phyloP scores from a whole-genome alignment of 768 basidiomycete species.

The Saitozyma podzolica region DNA sequence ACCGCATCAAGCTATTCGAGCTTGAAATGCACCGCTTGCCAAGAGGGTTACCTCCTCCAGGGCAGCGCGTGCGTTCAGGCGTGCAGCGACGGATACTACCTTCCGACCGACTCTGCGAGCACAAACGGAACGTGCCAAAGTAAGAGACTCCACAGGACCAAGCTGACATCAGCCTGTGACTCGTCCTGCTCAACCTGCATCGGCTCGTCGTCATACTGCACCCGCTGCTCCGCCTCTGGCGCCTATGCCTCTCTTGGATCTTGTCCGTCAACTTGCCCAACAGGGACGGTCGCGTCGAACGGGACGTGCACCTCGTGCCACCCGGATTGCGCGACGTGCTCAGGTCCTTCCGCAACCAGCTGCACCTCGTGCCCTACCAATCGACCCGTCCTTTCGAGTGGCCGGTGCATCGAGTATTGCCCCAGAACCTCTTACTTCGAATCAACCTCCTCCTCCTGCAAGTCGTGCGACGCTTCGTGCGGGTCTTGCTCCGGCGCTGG shows the following conservation, averaged over 20 bases:
- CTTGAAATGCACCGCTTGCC: constrained; percentile 38
- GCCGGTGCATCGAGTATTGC: constrained; percentile 39
- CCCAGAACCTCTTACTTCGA: constrained; percentile 36
- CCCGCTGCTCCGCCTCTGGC: constrained; percentile 21
- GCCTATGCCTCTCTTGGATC: constrained; percentile 30
- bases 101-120: constrained; percentile 23
- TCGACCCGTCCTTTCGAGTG: constrained; percentile 34
- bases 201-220: constrained; percentile 37
- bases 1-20: constrained; percentile 15
- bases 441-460: constrained; percentile 22
- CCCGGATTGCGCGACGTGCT: constrained; percentile 41
- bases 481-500: constrained; percentile 29
- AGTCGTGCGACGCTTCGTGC: constrained; percentile 37
- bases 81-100: constrained; percentile 38
- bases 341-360: constrained; percentile 15
- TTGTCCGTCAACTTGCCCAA: constrained; percentile 36
- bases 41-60: constrained; percentile 46
- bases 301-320: constrained; percentile 42
- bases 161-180: constrained; percentile 41
- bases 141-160: constrained; percentile 7
- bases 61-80: constrained; percentile 34
- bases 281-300: constrained; percentile 26
- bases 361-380: constrained; percentile 36
- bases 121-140: constrained; percentile 48
- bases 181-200: constrained; percentile 38